Evolutionary conservation across 2,329 filamentous ascomycete species (phyloP), one percentile per base, ranked within the genome.

Genomic region (Drechslera avenae): DNA sequence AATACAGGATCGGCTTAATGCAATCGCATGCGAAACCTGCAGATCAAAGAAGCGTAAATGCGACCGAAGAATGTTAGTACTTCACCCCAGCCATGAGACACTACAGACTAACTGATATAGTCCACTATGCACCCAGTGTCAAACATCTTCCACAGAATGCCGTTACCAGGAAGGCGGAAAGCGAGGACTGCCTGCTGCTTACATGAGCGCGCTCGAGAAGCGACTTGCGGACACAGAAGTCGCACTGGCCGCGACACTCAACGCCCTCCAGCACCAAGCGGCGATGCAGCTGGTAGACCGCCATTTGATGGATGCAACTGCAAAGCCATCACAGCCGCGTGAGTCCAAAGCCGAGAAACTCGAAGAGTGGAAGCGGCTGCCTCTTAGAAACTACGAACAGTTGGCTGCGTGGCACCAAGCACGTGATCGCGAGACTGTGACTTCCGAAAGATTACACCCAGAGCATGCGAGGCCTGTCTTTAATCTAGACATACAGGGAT

Each of bases 21-120:
- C 60, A 1, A 66, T 67, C 21, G 63, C 64, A 8, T 67, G 64
- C 50, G 64, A 67, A 21, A 54, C 55, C 16, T 67, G 64, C 46
- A 61, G 64, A 17, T 50, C 62, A 30, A 67, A 63, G 40, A 66
- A 67, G 36, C 65, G 62, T 52, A 66, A 59, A 57, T 67, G 64
- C 36, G 64, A 67, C 39, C 60, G 64, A 8, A 63, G 39, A 41
- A 44, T 65, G 64, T 65, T 1, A 56, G 50, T 37, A n/a, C 32
- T 16, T 4, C 18, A 30, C 13, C 13, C 17, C 8, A 16, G 34
- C n/a, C 17, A 13, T 2, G 13, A 28, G 12, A 19, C 34, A 12
- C 23, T 7, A 14, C 30, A 39, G 33, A 26, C 46, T 51, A 34
- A 46, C 28, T 6, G 17, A 5, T 26, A 8, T 39, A 68, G 65